These are phyloP conservation scores for Hypoxylon subgilvum DNA, from an alignment of 495 filamentous ascomycete species.

Conservation along the genomic window DNA sequence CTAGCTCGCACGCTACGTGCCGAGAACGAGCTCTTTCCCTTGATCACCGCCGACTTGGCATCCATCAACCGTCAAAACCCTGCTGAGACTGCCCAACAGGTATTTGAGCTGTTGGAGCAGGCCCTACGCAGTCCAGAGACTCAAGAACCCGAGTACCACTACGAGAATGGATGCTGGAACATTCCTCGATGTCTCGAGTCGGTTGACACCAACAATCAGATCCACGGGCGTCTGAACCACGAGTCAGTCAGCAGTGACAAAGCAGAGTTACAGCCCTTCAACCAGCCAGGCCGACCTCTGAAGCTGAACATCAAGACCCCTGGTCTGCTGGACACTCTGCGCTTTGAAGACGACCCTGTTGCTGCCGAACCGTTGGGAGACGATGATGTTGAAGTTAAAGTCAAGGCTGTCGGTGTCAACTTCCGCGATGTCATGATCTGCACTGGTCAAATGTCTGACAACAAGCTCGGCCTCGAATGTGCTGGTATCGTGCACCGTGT, in stretches of 20 bases:
- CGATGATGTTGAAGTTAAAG: conserved; percentile 49
- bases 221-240: conserved; percentile 27
- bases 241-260: conserved; percentile 33
- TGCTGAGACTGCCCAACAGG: too few relatives aligned
- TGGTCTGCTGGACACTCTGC: conserved; percentile 43
- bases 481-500: conserved; percentile 57
- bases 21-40: conserved; percentile 39
- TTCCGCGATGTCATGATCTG: conserved; percentile 58
- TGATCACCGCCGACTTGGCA: conserved; percentile 40
- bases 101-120: neutral
- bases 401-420: conserved; percentile 51
- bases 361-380: conserved; percentile 26
- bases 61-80: neutral
- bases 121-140: neutral
- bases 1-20: conserved; percentile 44
- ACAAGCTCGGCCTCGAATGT: conserved; percentile 53
- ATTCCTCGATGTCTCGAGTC: neutral
- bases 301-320: conserved; percentile 41
- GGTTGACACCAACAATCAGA: conserved; percentile 16
- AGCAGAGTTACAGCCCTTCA: conserved; percentile 10
- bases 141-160: conserved; percentile 15
- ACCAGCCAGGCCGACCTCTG: conserved; percentile 39
- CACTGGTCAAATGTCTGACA: conserved; percentile 53
- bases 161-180: neutral
- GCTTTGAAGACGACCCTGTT: conserved; percentile 39